Evolutionary conservation across 1,284 basidiomycete species (phyloP).

Genomic region (Pascua sp.): DNA sequence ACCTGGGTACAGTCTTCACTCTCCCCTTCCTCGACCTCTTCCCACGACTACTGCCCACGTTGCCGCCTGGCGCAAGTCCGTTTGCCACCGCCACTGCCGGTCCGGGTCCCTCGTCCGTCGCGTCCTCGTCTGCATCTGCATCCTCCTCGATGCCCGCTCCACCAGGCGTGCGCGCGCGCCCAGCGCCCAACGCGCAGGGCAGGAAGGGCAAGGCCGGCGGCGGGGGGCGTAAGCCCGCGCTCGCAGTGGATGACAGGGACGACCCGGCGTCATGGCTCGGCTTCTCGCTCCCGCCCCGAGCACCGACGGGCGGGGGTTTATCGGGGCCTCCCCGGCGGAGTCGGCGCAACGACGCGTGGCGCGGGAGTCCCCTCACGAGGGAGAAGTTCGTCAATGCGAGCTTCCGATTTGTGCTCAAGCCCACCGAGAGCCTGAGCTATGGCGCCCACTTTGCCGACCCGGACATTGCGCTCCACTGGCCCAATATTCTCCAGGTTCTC

Average conservation of each 20-base stretch:
- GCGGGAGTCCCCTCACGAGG: constrained; percentile 65
- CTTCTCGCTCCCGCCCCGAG: constrained; percentile 73
- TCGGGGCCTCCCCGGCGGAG: constrained; percentile 57
- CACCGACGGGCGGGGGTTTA: constrained; percentile 55
- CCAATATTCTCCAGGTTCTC: constrained; percentile 93
- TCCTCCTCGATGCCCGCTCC: no score
- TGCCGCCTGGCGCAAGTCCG: no score
- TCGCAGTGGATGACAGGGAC: constrained; percentile 24
- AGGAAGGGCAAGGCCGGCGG: no score
- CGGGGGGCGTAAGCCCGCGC: constrained; percentile 23
- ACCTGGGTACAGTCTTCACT: no score
- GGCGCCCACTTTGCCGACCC: constrained; percentile 93
- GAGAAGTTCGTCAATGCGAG: constrained; percentile 91
- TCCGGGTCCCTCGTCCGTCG: no score
- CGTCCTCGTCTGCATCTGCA: no score
- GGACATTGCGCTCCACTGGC: constrained; percentile 91
- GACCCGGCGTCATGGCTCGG: constrained; percentile 58
- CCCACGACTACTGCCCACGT: no score
- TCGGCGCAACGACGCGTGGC: constrained; percentile 58
- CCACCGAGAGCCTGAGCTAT: constrained; percentile 69
- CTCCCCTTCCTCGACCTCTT: no score
- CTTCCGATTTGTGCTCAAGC: constrained; percentile 90
- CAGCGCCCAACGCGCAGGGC: no score
- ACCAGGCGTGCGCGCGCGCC: no score
- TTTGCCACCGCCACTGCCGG: no score